These are phyloP conservation scores for Hymenoscyphus fructigenus DNA, from an alignment of 2,329 filamentous ascomycete genomes.

Conservation along the genomic window DNA sequence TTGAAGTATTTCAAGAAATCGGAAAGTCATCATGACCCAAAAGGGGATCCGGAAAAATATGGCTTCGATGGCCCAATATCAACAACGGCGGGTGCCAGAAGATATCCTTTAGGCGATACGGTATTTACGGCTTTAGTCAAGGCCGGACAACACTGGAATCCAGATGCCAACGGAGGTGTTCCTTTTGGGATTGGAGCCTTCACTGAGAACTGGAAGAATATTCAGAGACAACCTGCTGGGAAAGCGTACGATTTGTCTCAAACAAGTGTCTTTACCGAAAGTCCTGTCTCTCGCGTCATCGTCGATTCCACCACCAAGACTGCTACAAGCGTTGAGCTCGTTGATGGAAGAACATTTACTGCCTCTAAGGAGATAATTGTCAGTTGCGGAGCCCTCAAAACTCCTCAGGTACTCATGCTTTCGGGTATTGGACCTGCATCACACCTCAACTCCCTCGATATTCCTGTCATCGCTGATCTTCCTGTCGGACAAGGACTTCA, in stretches of 20 bases:
- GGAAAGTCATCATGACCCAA: constrained; percentile 34
- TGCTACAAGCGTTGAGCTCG: neutral
- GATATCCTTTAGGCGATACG: neutral
- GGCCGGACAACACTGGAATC: neutral
- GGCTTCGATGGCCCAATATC: constrained; percentile 35
- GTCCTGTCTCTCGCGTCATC: constrained; percentile 20
- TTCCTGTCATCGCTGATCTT: constrained; percentile 53
- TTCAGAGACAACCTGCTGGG: neutral
- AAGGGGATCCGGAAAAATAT: constrained; percentile 24
- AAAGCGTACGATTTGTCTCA: neutral
- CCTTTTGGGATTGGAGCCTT: neutral
- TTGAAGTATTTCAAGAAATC: constrained; percentile 46
- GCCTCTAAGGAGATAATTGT: constrained; percentile 47
- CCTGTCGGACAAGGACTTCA: constrained; percentile 61
- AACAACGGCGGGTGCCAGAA: neutral
- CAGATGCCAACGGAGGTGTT: neutral
- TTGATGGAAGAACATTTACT: constrained; percentile 3
- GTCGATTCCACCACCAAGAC: constrained; percentile 11
- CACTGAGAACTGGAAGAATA: neutral
- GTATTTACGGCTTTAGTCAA: neutral
- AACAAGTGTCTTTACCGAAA: neutral
- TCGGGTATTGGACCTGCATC: constrained; percentile 43
- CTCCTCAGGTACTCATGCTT: constrained; percentile 46
- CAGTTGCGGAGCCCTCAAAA: constrained; percentile 45
- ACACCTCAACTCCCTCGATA: constrained; percentile 42